Base-by-base conservation (phyloP, 805 yeast genomes). In the Pichia rugopelliculosa region DNA sequence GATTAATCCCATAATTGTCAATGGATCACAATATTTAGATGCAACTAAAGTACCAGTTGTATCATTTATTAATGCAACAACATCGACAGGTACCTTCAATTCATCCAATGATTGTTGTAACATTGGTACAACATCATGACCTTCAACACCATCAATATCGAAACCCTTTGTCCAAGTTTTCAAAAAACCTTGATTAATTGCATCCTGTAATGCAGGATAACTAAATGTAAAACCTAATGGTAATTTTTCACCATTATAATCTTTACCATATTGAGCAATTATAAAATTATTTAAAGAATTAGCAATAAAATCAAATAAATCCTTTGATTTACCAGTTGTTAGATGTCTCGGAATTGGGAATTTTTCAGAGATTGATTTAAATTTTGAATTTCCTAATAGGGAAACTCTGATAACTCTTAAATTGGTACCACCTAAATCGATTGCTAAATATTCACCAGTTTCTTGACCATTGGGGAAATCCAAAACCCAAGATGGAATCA, bases 111-210 rank as follows among this genome's bases (percentile, higher is more conserved):
- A 87, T 12, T 70, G 69, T 70, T 86, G 95, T 61, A 91, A 77
- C 87, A 90, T 75, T 53, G 95, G 95, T 45, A 86, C 96, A 51
- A 91, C 96, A 63, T 91, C 95, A 49, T 85, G 79, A 54, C 96
- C 96, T 72, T 91, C 98, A 48, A 91, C 96, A 50, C 84, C 87
- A 50, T 78, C 84, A 58, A 91, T 88, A 67, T 91, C 96, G 70
- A 87, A 91, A 55, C 98, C 99, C 73, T 91, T 91, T 53, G 98
- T 91, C 98, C 98, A 91, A 68, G 91, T 79, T 74, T 88, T 96
- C 63, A 91, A 77, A 47, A 84, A 64, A 67, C 98, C 99, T 57
- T 77, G 74, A 73, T 87, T 84, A 66, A 91, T 87, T 51, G 85
- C 84, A 56, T 72, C 66, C 70, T 91, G 99, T 38, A 84, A 72